A percentile compares a stretch with the other conserved stretches of the same genome.
Conservation (phyloP, 768 basidiomycete genomes). For the Hericium rajendrae region DNA sequence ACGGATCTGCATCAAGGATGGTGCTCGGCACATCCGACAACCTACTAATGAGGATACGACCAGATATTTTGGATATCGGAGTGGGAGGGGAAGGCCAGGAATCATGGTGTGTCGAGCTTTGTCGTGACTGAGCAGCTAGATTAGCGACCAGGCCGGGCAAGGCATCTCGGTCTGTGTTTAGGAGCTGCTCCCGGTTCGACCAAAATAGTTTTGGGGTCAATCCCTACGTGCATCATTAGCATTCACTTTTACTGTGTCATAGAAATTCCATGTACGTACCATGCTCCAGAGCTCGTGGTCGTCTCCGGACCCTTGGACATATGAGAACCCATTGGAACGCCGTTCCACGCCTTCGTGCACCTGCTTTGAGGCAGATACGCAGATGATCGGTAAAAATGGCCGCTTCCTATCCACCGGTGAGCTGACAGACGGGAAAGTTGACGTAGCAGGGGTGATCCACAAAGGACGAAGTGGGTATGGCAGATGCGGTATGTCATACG, state of each 20-base stretch:
- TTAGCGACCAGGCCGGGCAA: constrained; percentile 36
- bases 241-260: neutral
- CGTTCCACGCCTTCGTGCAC: constrained; percentile 51
- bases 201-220: constrained; percentile 71
- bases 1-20: neutral
- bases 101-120: neutral
- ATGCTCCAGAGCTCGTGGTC: constrained; percentile 88
- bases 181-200: constrained; percentile 39
- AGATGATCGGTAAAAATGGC: constrained; percentile 64
- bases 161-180: constrained; percentile 36
- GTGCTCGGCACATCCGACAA: constrained; percentile 20
- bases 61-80: constrained; percentile 27
- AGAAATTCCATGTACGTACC: constrained; percentile 30
- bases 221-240: constrained; percentile 36
- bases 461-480: constrained; percentile 66
- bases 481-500: constrained; percentile 57
- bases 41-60: constrained; percentile 33
- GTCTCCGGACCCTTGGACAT: constrained; percentile 91
- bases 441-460: constrained; percentile 77
- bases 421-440: constrained; percentile 33
- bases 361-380: constrained; percentile 77
- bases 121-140: constrained; percentile 11
- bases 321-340: constrained; percentile 61
- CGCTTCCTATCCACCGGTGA: neutral
- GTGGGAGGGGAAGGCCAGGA: constrained; percentile 17